Evolutionary conservation across 23 red algal species (phyloP).

Genomic region (Chondrus crispus): DNA sequence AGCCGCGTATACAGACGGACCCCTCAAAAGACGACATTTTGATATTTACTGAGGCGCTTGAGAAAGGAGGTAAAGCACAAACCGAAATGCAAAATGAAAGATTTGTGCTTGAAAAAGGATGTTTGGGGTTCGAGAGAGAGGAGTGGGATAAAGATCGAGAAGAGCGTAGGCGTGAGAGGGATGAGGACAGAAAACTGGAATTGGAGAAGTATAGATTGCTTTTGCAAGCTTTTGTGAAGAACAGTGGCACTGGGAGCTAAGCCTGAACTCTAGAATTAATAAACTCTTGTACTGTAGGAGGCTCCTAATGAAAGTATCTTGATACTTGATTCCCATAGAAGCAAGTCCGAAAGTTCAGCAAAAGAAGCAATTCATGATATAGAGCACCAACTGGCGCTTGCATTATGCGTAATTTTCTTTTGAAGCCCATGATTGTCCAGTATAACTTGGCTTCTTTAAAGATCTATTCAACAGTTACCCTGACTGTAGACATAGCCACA

Average conservation of each 20-base stretch:
- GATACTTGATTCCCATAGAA: constrained; percentile 7
- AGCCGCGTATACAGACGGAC: too few relatives aligned
- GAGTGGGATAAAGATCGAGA: background rate
- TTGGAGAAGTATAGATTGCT: background rate
- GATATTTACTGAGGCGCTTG: too few relatives aligned
- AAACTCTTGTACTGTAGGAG: background rate
- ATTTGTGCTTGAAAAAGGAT: background rate
- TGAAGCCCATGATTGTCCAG: background rate
- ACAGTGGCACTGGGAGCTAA: background rate
- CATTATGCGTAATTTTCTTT: background rate
- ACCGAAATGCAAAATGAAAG: too few relatives aligned
- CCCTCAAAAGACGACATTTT: too few relatives aligned
- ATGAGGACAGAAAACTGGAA: background rate
- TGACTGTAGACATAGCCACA: background rate
- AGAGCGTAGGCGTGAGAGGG: background rate
- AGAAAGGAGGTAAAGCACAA: too few relatives aligned
- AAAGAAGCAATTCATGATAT: background rate
- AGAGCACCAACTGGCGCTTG: background rate
- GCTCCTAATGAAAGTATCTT: background rate
- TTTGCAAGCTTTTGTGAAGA: too few relatives aligned
- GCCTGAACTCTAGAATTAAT: background rate
- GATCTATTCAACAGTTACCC: background rate
- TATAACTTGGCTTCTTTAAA: constrained; percentile 9
- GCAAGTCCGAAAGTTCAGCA: background rate
- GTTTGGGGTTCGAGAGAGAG: background rate